Evolutionary conservation across 2,329 filamentous ascomycete genomes (phyloP).

Genomic region (Blumeria hordei): DNA sequence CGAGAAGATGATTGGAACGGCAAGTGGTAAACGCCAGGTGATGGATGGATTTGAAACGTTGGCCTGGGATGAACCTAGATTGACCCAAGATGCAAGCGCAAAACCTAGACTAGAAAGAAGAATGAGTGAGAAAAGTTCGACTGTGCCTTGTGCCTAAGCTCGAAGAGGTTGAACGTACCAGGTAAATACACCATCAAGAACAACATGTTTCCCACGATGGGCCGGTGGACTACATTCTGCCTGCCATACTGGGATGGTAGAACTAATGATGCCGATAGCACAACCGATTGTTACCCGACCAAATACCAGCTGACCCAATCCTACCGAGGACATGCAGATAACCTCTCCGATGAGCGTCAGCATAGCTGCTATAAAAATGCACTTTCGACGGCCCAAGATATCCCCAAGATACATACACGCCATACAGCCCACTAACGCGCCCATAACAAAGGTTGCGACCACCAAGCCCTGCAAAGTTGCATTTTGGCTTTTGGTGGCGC

Average conservation of each 20-base stretch:
- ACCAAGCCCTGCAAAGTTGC: conserved; percentile 20
- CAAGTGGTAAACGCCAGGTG: conserved; percentile 73
- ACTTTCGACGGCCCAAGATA: conserved; percentile 19
- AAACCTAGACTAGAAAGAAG: conserved; percentile 13
- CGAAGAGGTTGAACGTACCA: conserved; percentile 2
- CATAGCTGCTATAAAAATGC: background rate
- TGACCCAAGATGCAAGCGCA: conserved; percentile 21
- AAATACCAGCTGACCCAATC: conserved; percentile 28
- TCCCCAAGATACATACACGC: conserved; percentile 26
- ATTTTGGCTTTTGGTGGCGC: background rate
- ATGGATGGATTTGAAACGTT: conserved; percentile 18
- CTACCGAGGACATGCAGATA: background rate
- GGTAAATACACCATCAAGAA: conserved; percentile 18
- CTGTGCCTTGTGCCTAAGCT: background rate
- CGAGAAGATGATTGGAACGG: conserved; percentile 88
- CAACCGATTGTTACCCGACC: conserved; percentile 25
- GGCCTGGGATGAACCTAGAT: conserved; percentile 19
- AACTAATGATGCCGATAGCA: conserved; percentile 26
- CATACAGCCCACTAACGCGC: conserved; percentile 27
- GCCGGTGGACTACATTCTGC: conserved; percentile 24
- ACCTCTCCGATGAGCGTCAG: background rate
- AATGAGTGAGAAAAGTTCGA: background rate
- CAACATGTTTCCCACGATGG: conserved; percentile 21
- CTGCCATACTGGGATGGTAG: conserved; percentile 35
- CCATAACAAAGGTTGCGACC: conserved; percentile 30